phyloP scores from a whole-genome alignment of 2,329 filamentous ascomycete species.

The Neopestalotiopsis sp. region DNA sequence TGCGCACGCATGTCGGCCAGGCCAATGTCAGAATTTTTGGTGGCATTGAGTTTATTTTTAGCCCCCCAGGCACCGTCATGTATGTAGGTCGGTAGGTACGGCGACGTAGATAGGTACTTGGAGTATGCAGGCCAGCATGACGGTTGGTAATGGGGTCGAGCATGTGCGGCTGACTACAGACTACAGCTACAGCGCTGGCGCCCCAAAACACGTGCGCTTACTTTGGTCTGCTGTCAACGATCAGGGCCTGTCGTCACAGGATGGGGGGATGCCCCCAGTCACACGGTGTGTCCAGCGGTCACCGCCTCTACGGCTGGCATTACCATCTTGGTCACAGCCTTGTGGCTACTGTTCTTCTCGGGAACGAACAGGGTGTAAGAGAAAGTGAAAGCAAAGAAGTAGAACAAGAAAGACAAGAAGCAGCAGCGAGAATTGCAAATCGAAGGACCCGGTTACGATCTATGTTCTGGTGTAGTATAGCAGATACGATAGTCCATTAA shows the following conservation, averaged over 20 bases:
- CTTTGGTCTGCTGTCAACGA: background rate
- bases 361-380: background rate
- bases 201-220: background rate
- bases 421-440: background rate
- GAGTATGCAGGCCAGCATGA: no score
- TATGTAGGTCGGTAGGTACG: background rate
- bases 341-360: background rate
- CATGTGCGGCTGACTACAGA: constrained; percentile 2
- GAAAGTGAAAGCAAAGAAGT: background rate
- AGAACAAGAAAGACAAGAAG: background rate
- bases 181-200: background rate
- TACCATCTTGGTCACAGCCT: background rate
- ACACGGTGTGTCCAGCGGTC: background rate
- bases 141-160: background rate
- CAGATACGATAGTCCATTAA: no score
- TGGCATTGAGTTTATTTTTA: background rate
- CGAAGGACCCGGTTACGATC: background rate
- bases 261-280: background rate
- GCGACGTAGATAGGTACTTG: background rate
- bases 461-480: background rate
- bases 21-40: background rate
- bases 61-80: background rate
- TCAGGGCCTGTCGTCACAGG: background rate
- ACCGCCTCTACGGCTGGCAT: background rate
- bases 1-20: background rate